phyloP scores from a whole-genome alignment of 495 filamentous ascomycete genomes.

The Neurospora sp. region DNA sequence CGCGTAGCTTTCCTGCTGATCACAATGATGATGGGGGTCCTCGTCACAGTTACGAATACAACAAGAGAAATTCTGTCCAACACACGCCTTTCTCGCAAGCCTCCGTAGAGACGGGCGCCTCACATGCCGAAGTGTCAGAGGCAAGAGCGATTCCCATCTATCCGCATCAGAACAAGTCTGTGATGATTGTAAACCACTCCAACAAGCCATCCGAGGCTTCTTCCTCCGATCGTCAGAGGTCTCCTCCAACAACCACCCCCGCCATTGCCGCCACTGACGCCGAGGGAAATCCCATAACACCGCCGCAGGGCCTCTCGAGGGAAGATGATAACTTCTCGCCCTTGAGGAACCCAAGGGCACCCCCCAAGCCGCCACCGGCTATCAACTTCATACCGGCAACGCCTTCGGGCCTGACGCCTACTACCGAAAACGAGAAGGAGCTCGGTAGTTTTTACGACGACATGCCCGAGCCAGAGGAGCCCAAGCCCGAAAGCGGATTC shows the following conservation, averaged over 20 bases:
- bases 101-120: slow-evolving; percentile 46
- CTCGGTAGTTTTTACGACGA: slow-evolving; percentile 39
- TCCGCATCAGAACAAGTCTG: slow-evolving; percentile 77
- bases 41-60: background rate
- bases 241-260: slow-evolving; percentile 11
- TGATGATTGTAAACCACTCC: slow-evolving; percentile 67
- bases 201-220: slow-evolving; percentile 28
- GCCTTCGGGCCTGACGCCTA: slow-evolving; percentile 44
- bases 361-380: slow-evolving; percentile 44
- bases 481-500: slow-evolving; percentile 33
- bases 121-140: slow-evolving; percentile 55
- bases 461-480: slow-evolving; percentile 11
- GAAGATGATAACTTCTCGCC: slow-evolving; percentile 50
- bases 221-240: slow-evolving; percentile 13
- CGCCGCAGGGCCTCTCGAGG: slow-evolving; percentile 39
- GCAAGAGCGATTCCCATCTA: slow-evolving; percentile 75
- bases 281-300: slow-evolving; percentile 35
- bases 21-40: slow-evolving; percentile 32
- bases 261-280: slow-evolving; percentile 26
- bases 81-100: slow-evolving; percentile 49
- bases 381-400: slow-evolving; percentile 69
- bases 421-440: slow-evolving; percentile 44
- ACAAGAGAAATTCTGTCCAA: slow-evolving; percentile 38
- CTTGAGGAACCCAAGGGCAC: slow-evolving; percentile 65
- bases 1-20: slow-evolving; percentile 14